Evolutionary conservation across 495 filamentous ascomycete genomes (phyloP).

Genomic region (Aspergillus kassunensis): DNA sequence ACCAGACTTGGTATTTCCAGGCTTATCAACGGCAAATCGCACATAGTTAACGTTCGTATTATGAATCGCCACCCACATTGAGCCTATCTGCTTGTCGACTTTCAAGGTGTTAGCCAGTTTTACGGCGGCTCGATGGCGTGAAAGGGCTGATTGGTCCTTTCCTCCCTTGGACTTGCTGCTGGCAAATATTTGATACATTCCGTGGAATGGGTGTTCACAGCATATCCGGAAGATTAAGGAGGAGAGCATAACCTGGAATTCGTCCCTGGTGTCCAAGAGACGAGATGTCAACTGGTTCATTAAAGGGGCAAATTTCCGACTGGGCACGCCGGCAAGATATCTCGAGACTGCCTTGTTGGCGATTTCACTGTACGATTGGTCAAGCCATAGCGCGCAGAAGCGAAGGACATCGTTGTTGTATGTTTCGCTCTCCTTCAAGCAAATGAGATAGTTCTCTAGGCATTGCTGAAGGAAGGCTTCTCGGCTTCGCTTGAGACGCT

Average conservation of each 20-base stretch:
- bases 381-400: conserved; percentile 94
- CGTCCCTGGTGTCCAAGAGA: conserved; percentile 60
- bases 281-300: conserved; percentile 97
- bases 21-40: conserved; percentile 61
- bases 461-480: conserved; percentile 79
- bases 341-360: conserved; percentile 73
- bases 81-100: conserved; percentile 37
- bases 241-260: conserved; percentile 73
- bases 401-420: conserved; percentile 86
- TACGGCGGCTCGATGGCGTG: conserved; percentile 66
- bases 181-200: conserved; percentile 92
- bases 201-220: conserved; percentile 88
- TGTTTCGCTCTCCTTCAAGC: conserved; percentile 74
- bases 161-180: conserved; percentile 61
- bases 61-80: conserved; percentile 63
- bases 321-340: conserved; percentile 69
- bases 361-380: conserved; percentile 64
- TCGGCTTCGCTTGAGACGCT: conserved; percentile 67
- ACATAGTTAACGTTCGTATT: conserved; percentile 72
- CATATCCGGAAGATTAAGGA: conserved; percentile 76
- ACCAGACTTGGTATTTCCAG: conserved; percentile 63
- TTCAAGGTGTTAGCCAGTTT: conserved; percentile 59
- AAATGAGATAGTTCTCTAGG: conserved; percentile 91
- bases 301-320: conserved; percentile 82
- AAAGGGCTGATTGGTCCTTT: conserved; percentile 68